Conservation (phyloP, 2,329 filamentous ascomycete species). For the Apiospora marii region DNA sequence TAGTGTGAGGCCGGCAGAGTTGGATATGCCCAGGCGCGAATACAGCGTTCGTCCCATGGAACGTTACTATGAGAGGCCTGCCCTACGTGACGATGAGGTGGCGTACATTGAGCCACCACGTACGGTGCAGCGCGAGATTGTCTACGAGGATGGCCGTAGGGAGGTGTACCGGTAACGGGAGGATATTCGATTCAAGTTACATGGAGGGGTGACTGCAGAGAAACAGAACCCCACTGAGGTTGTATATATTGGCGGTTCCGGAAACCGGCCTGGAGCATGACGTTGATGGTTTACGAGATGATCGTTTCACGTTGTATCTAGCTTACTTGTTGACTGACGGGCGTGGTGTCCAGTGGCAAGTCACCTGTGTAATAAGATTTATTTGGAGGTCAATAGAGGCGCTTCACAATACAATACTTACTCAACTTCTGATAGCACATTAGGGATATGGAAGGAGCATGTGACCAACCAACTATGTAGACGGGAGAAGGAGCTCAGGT, state of each 20-base stretch:
- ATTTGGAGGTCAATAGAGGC: not conserved
- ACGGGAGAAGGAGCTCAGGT: not conserved
- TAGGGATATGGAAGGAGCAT: not conserved
- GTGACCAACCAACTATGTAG: not conserved
- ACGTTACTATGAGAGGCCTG: slow-evolving; percentile 51
- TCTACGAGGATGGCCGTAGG: slow-evolving; percentile 51
- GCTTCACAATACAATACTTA: not conserved
- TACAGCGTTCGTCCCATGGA: slow-evolving; percentile 54
- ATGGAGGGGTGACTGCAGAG: not conserved
- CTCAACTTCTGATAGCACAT: not conserved
- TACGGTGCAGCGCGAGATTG: slow-evolving; percentile 50
- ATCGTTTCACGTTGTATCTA: not conserved
- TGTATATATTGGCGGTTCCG: not conserved
- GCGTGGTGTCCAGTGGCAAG: not conserved
- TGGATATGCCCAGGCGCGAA: slow-evolving; percentile 44
- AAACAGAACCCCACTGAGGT: not conserved
- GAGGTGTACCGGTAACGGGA: slow-evolving; percentile 39
- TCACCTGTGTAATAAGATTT: not conserved
- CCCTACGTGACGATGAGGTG: slow-evolving; percentile 48
- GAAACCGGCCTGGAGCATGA: not conserved
- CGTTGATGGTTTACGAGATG: not conserved
- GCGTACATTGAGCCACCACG: slow-evolving; percentile 55
- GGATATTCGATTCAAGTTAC: not conserved
- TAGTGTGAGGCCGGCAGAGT: slow-evolving; percentile 43
- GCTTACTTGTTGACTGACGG: not conserved